Evolutionary conservation across 495 filamentous ascomycete species (phyloP), one percentile per base, ranked within the genome.

Genomic region (Penicillium canescens): DNA sequence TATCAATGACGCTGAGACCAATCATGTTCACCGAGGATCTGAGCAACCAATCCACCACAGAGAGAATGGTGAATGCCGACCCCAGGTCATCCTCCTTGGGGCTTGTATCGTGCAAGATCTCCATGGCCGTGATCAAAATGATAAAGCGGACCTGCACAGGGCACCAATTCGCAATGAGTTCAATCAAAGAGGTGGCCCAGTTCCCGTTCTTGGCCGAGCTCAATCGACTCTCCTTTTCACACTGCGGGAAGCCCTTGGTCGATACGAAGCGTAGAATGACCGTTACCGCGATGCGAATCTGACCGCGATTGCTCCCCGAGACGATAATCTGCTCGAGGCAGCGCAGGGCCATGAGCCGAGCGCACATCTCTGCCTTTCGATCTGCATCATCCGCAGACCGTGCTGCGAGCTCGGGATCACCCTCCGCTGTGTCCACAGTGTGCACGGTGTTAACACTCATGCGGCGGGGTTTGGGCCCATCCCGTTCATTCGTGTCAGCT

Each of bases 141-240:
- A 92, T 81, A 74, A 91, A 96, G 28, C 92, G 89, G 63, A 94
- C 88, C 56, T 95, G 91, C 8, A 97, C 92, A 0, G 92, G 91
- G 24, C 90, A 87, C 91, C 91, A 96, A 47, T 85, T 81, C 41
- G 87, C 83, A 24, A 87, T 78, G 55, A 91, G 75, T 59, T 89
- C 83, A 57, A 94, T 86, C 50, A 96, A 77, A 49, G 86, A 87
- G 36, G 87, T 86, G 6, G 89, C 82, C 92, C 92, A 97, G 46
- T 79, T 86, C 49, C 76, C 74, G 59, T 73, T 69, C 42, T 70
- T 66, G 31, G 68, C 65, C 57, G 12, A 54, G 43, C 26, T 63
- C 55, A 51, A 63, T 61, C 56, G 61, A 61, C 31, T 76, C 58
- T 46, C 31, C 35, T 42, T 35, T 36, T 37, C 48, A 34, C 65